Base-by-base conservation (phyloP, 768 basidiomycete species). In the Dioszegia aurantiaca region DNA sequence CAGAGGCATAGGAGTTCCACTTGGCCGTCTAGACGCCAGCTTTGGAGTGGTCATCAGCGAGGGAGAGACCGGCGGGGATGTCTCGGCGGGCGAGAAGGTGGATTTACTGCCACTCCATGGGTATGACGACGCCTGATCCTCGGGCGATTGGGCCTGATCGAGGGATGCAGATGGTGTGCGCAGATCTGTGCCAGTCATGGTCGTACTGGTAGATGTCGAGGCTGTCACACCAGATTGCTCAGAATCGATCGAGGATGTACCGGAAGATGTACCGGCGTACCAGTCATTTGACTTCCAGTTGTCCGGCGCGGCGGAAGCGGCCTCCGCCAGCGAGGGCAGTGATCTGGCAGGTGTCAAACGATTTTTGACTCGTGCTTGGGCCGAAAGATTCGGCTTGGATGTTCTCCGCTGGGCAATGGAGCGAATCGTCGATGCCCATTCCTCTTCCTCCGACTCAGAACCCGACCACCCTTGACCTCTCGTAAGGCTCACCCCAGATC, bases 371-470 rank as follows among this genome's bases (percentile, higher is more conserved):
- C 30, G 40, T 11, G 55, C 19, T 45, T 40, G n/a, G 16, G 16
- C 53, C 1, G 56, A 6, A 3, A 47, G 33, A 11, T 27, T 42
- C n/a, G 55, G 23, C 36, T 37, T 39, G 30, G 56, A 45, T 19
- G 39, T 46, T 43, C 56, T 55, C 19, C 58, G 48, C 12, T 33
- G 46, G 17, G 58, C 28, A 31, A 65, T 53, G 10, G 24, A n/a
- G n/a, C 56, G 37, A 21, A 67, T 51, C 3, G 59, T 58, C 1
- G 41, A 6, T 11, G 55, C 56, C 63, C 67, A 70, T 26, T 64
- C 66, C 37, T 70, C 69, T 40, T 70, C 69, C 43, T 70, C 69
- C 2, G 64, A 65, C 40, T 70, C 69, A 28, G 56, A 61, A 10
- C 69, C 69, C 21, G 62, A 64, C 69, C 69, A 70, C 0, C 68